A percentile compares a stretch with the other conserved stretches of the same genome.
Conservation (phyloP, 164 flowering plant species). For the Macadamia integrifolia region DNA sequence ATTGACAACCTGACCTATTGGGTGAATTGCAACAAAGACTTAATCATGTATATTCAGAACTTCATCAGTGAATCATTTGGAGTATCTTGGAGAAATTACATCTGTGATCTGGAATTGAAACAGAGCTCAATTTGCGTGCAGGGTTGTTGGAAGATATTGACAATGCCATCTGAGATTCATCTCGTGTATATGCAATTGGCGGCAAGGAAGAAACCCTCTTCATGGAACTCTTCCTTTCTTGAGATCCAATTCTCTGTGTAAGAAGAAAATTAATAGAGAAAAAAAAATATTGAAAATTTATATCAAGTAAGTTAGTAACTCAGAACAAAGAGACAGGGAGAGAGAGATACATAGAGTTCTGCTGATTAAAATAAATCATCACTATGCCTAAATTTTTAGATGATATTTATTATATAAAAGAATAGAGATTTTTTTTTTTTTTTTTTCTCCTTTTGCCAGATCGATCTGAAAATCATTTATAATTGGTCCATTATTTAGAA, state of each 20-base stretch:
- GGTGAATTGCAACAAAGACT: not conserved
- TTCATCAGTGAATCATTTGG: not conserved
- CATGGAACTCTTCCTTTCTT: slow-evolving; percentile 67
- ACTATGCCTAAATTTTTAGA: not conserved
- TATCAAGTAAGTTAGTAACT: not conserved
- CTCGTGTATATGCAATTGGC: slow-evolving; percentile 39
- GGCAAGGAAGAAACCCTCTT: slow-evolving; percentile 53
- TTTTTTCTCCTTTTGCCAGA: not conserved
- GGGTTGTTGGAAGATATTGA: slow-evolving; percentile 60
- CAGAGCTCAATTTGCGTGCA: slow-evolving; percentile 61
- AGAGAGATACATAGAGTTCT: no score
- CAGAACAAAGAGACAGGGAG: no score
- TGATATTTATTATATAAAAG: not conserved
- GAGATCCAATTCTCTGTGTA: slow-evolving; percentile 69
- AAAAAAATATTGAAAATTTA: not conserved
- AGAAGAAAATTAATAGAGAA: slow-evolving; percentile 2
- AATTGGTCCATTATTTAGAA: not conserved
- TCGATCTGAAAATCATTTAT: not conserved
- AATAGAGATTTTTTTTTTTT: not conserved
- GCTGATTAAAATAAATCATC: not conserved
- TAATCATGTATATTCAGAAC: not conserved
- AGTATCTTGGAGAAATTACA: slow-evolving; percentile 32
- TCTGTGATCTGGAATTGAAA: slow-evolving; percentile 43
- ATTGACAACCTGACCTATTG: not conserved
- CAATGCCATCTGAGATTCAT: slow-evolving; percentile 56